Conservation (phyloP, 2,329 filamentous ascomycete genomes). For the Graphilbum ipis-grandicollis region DNA sequence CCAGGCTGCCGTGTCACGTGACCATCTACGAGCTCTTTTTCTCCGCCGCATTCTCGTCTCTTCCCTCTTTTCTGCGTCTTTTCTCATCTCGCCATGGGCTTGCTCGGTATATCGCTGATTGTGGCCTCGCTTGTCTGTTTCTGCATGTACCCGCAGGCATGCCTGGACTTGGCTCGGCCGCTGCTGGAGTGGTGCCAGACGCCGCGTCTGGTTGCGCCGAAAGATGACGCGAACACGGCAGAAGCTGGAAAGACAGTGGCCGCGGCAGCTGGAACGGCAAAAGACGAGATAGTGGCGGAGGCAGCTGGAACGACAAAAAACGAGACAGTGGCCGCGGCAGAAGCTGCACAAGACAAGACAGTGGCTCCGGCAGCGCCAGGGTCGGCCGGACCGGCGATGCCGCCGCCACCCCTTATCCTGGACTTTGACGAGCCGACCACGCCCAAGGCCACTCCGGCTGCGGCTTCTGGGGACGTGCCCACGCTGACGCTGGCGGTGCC, state of each 20-base stretch:
- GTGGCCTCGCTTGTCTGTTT: slow-evolving; percentile 42
- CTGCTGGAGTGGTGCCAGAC: slow-evolving; percentile 4
- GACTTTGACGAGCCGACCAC: slow-evolving; percentile 27
- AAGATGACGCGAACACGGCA: too few relatives aligned
- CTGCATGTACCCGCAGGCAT: slow-evolving; percentile 32
- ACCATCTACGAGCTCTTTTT: too few relatives aligned
- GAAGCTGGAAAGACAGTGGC: too few relatives aligned
- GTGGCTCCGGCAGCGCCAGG: too few relatives aligned
- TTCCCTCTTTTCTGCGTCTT: too few relatives aligned
- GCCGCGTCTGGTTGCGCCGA: slow-evolving; percentile 1
- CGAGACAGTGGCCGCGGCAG: too few relatives aligned
- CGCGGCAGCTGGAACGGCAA: too few relatives aligned
- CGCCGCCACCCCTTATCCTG: slow-evolving; percentile 3
- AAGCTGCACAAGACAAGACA: too few relatives aligned
- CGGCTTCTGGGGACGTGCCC: slow-evolving; percentile 21
- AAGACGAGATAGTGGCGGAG: too few relatives aligned
- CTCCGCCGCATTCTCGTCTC: too few relatives aligned
- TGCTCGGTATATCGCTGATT: slow-evolving; percentile 44
- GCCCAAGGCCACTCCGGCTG: slow-evolving; percentile 27
- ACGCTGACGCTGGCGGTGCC: slow-evolving; percentile 25
- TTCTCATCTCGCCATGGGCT: slow-evolving; percentile 24
- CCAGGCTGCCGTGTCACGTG: too few relatives aligned
- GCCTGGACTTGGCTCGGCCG: slow-evolving; percentile 17
- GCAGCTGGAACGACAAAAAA: too few relatives aligned
- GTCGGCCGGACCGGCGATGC: background rate